Conservation (phyloP, 2,329 filamentous ascomycete genomes). For the Fusarium keratoplasticum region DNA sequence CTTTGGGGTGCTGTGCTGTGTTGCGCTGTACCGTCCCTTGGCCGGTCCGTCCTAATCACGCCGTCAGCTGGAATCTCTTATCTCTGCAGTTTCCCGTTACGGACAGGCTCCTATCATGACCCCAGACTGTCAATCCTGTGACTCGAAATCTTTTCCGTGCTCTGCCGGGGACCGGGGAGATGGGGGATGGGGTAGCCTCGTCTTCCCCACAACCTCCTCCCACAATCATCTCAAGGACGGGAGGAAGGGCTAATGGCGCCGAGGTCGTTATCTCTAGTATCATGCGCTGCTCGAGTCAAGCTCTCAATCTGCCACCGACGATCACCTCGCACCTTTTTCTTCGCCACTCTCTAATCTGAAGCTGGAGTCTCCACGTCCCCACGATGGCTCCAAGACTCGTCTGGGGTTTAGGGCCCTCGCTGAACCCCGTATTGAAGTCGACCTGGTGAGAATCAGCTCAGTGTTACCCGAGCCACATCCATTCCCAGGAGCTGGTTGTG, state of each 20-base stretch:
- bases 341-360: conserved; percentile 23
- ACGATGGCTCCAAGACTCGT: conserved; percentile 11
- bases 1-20: background rate
- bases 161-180: conserved; percentile 28
- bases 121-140: conserved; percentile 40
- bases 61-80: conserved; percentile 32
- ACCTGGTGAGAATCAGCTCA: conserved; percentile 7
- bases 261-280: conserved; percentile 20
- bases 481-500: conserved; percentile 5
- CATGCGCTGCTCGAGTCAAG: conserved; percentile 33
- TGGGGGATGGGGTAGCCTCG: conserved; percentile 40
- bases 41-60: conserved; percentile 9
- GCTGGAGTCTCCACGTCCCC: conserved; percentile 9
- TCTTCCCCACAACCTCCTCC: conserved; percentile 43
- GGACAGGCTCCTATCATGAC: conserved; percentile 34
- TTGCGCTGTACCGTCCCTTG: conserved; percentile 8
- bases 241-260: conserved; percentile 15
- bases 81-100: conserved; percentile 23
- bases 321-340: conserved; percentile 21
- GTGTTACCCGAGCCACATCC: conserved; percentile 14
- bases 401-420: background rate
- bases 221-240: conserved; percentile 13
- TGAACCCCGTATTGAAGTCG: background rate
- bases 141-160: conserved; percentile 38
- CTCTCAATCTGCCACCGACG: conserved; percentile 22